phyloP scores from a whole-genome alignment of 2,329 filamentous ascomycete species.

The Pseudofabraea citricarpa region DNA sequence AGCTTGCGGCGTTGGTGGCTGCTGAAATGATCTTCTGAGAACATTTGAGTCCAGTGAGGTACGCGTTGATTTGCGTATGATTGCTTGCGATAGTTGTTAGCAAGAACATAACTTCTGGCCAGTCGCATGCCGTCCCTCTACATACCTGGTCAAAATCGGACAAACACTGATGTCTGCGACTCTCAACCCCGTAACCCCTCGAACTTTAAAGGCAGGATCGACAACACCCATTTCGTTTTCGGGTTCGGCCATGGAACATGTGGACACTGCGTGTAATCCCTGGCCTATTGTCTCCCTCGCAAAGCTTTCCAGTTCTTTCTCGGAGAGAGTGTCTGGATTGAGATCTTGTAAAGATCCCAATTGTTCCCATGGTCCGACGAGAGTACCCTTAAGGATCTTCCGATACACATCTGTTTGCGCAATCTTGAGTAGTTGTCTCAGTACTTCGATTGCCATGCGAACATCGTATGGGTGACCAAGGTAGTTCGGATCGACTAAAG shows the following conservation, averaged over 20 bases:
- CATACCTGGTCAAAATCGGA: not conserved
- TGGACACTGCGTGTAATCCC: not conserved
- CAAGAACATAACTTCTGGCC: not conserved
- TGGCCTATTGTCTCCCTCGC: not conserved
- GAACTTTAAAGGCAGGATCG: not conserved
- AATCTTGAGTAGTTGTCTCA: not conserved
- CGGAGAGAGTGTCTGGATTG: not conserved
- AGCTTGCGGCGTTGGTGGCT: too few relatives aligned
- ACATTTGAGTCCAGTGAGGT: constrained; percentile 1
- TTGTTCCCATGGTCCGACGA: not conserved
- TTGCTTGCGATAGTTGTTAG: not conserved
- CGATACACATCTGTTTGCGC: constrained; percentile 1
- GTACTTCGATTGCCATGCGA: not conserved
- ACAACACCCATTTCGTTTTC: not conserved
- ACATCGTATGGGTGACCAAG: constrained; percentile 1
- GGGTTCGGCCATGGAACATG: not conserved
- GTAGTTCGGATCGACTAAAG: constrained; percentile 7
- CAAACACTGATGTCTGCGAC: constrained; percentile 1
- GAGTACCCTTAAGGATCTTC: not conserved
- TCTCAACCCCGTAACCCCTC: not conserved
- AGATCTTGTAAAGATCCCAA: not conserved
- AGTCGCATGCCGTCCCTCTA: not conserved
- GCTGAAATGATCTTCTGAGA: not conserved
- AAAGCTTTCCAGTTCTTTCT: not conserved
- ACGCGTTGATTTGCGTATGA: constrained; percentile 2